Evolutionary conservation across 1,139 yeast genomes (phyloP).

Genomic region (Kurtzmaniella quercitrusa): DNA sequence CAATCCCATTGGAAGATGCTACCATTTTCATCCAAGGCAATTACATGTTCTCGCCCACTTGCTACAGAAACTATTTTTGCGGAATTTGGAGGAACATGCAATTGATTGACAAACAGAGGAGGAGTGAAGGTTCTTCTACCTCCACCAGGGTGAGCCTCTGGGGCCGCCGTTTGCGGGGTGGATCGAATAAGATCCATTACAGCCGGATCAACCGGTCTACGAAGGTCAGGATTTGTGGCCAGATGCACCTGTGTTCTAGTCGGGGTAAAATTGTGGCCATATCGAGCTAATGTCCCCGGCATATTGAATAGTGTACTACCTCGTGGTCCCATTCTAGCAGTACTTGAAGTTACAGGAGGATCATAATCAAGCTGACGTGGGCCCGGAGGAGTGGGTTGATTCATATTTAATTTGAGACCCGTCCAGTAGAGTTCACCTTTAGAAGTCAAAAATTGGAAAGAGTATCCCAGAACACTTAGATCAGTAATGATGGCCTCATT

Average conservation of each 20-base stretch:
- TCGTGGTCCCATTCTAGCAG: background rate
- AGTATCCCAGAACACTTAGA: slow-evolving; percentile 63
- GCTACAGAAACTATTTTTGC: slow-evolving; percentile 45
- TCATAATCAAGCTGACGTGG: slow-evolving; percentile 11
- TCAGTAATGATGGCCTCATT: slow-evolving; percentile 44
- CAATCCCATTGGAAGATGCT: slow-evolving; percentile 64
- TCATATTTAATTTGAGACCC: slow-evolving; percentile 43
- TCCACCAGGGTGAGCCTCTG: background rate
- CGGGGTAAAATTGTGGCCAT: background rate
- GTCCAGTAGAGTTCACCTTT: slow-evolving; percentile 52
- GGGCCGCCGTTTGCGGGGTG: background rate
- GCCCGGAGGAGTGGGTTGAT: slow-evolving; percentile 16
- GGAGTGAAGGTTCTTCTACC: background rate
- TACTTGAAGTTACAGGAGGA: slow-evolving; percentile 5
- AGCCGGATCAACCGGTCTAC: slow-evolving; percentile 3
- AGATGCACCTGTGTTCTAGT: slow-evolving; percentile 1
- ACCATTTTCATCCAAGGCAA: slow-evolving; percentile 55
- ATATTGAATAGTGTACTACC: background rate
- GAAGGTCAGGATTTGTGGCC: slow-evolving; percentile 5
- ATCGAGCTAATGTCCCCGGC: background rate
- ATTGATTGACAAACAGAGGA: slow-evolving; percentile 21
- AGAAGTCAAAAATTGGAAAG: slow-evolving; percentile 56
- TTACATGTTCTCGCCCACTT: slow-evolving; percentile 64
- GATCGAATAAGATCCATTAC: background rate
- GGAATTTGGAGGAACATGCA: slow-evolving; percentile 20